These are phyloP conservation scores for Graphiopsis chlorocephala DNA, from an alignment of 2,329 filamentous ascomycete species.

Conservation along the genomic window DNA sequence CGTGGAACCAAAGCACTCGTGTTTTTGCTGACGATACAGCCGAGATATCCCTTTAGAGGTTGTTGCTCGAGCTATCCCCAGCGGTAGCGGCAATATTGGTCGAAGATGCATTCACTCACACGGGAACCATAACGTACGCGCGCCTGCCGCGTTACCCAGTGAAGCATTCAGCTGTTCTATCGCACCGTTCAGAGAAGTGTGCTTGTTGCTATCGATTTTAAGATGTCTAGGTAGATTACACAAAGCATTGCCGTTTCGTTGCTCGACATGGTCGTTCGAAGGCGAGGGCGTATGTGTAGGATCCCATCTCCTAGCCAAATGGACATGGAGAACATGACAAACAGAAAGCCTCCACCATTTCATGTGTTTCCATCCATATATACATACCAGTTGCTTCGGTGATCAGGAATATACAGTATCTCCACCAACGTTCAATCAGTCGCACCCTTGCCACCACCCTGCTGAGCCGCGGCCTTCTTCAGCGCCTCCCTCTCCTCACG, in stretches of 20 bases:
- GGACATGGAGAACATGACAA: neutral
- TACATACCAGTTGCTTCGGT: neutral
- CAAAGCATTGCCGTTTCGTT: neutral
- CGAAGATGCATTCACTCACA: neutral
- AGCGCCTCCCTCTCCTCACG: slow-evolving; percentile 28
- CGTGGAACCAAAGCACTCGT: neutral
- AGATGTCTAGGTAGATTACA: neutral
- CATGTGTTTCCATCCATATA: neutral
- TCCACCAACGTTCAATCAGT: neutral
- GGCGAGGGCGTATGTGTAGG: neutral
- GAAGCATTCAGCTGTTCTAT: neutral
- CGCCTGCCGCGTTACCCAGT: neutral
- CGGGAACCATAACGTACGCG: neutral
- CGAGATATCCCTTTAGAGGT: neutral
- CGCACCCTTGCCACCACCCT: neutral
- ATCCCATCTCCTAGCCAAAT: neutral
- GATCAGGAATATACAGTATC: neutral
- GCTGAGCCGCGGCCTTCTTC: slow-evolving; percentile 9
- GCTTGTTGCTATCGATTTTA: neutral
- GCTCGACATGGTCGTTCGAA: neutral
- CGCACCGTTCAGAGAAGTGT: neutral
- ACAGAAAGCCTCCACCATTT: neutral
- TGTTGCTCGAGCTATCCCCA: neutral
- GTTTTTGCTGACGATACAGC: neutral
- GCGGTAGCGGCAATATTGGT: neutral